phyloP scores from a whole-genome alignment of 352 stramenopile species.

The Phytopythium helicoides region DNA sequence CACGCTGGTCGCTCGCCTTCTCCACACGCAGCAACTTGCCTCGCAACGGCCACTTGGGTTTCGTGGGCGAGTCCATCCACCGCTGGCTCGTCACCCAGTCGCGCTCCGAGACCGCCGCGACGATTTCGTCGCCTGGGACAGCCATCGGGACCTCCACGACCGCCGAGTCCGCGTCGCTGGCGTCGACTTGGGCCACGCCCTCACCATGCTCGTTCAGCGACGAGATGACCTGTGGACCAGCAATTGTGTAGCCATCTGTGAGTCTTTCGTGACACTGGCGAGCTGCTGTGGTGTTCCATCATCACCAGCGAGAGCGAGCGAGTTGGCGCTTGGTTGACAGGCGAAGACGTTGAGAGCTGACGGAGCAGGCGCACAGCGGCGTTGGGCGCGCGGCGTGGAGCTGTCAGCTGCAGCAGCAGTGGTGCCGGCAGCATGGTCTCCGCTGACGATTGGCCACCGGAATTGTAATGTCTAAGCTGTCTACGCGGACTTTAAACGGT shows the following conservation, averaged over 20 bases:
- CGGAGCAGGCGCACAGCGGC: no score
- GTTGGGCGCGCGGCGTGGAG: no score
- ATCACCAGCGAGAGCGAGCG: no score
- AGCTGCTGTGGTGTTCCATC: no score
- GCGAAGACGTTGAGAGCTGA: no score
- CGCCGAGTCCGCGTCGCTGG: constrained; percentile 17
- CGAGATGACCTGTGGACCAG: constrained; percentile 21
- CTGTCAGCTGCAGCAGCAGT: no score
- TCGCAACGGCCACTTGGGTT: constrained; percentile 34
- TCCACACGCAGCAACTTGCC: constrained; percentile 27
- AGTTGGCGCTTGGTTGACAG: no score
- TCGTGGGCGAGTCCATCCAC: constrained; percentile 6
- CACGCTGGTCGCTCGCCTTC: constrained; percentile 30
- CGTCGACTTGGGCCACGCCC: constrained; percentile 22
- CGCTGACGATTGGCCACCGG: no score
- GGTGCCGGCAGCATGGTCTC: no score
- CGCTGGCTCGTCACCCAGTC: constrained; percentile 34
- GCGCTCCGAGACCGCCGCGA: constrained; percentile 48
- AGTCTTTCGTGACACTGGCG: no score
- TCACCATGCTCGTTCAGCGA: constrained; percentile 47
- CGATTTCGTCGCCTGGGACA: constrained; percentile 44
- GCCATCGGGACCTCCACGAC: constrained; percentile 51
- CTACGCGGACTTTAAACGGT: no score
- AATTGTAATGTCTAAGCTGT: no score
- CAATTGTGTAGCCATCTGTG: not conserved